These are phyloP conservation scores for Nitzschia palea DNA, from an alignment of 108 stramenopile species.

Conservation along the genomic window DNA sequence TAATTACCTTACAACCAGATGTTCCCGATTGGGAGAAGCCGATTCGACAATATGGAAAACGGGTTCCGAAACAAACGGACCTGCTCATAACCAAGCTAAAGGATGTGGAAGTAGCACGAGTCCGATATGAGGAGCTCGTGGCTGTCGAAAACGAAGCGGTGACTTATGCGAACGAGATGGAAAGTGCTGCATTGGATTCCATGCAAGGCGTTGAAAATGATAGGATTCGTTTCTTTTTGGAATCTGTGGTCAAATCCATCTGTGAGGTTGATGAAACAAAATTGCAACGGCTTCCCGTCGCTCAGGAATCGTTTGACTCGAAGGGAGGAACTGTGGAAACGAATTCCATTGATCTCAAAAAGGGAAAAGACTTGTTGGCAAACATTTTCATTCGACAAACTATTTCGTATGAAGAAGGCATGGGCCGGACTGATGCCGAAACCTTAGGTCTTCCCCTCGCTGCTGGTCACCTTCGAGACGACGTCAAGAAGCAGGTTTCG, in stretches of 20 bases:
- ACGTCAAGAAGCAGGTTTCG: constrained; percentile 47
- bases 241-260: constrained; percentile 17
- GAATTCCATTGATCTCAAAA: constrained; percentile 8
- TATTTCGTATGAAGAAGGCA: constrained; percentile 50
- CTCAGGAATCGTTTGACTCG: neutral
- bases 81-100: constrained; percentile 23
- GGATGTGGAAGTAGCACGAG: constrained; percentile 35
- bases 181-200: constrained; percentile 48
- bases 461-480: constrained; percentile 58
- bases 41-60: constrained; percentile 8
- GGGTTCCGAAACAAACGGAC: constrained; percentile 6
- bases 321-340: neutral
- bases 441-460: constrained; percentile 63
- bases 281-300: neutral
- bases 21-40: constrained; percentile 29
- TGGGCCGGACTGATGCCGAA: constrained; percentile 67
- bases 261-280: neutral
- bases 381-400: constrained; percentile 19
- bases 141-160: constrained; percentile 53
- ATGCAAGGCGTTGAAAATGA: constrained; percentile 57
- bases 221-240: constrained; percentile 47
- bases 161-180: constrained; percentile 37
- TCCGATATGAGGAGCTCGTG: constrained; percentile 41
- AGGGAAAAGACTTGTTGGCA: constrained; percentile 22
- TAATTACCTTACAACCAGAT: neutral